Conservation (phyloP, 371 early-diverging fungal species). For the Umbelopsis sp. region DNA sequence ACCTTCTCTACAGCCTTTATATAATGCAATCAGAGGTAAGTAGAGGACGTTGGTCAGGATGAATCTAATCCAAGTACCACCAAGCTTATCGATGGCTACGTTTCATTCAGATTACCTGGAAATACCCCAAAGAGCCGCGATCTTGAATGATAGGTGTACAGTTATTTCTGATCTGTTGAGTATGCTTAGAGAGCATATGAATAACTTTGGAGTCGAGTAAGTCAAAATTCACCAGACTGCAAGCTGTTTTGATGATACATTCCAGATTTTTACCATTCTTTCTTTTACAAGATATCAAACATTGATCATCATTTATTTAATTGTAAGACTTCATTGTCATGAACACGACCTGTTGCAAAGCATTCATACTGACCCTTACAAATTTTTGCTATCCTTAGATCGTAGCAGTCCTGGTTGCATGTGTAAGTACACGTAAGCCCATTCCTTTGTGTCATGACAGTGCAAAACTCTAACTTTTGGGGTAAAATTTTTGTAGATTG, state of each 20-base stretch:
- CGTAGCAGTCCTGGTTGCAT: constrained; percentile 63
- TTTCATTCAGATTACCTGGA: constrained; percentile 63
- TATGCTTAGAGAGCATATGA: constrained; percentile 80
- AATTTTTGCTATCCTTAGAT: constrained; percentile 19
- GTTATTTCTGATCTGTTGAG: constrained; percentile 84
- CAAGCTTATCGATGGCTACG: not conserved
- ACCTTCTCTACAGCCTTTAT: constrained; percentile 57
- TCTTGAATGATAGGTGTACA: constrained; percentile 79
- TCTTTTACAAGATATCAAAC: not conserved
- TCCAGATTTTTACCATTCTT: not conserved
- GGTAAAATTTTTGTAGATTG: constrained; percentile 34
- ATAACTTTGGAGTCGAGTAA: constrained; percentile 64
- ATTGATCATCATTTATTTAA: not conserved
- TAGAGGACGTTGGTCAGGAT: too few species aligned
- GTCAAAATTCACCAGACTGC: constrained; percentile 69
- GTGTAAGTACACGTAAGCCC: constrained; percentile 44
- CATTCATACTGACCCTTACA: not conserved
- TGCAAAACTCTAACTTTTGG: too few species aligned
- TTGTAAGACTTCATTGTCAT: not conserved
- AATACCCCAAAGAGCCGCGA: constrained; percentile 81
- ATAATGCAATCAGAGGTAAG: constrained; percentile 50
- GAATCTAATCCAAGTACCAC: too few species aligned
- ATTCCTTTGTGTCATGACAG: too few species aligned
- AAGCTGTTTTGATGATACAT: constrained; percentile 4
- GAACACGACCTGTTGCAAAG: not conserved